phyloP scores from a whole-genome alignment of 768 basidiomycete genomes.

The Rhodotorula taiwanensis region DNA sequence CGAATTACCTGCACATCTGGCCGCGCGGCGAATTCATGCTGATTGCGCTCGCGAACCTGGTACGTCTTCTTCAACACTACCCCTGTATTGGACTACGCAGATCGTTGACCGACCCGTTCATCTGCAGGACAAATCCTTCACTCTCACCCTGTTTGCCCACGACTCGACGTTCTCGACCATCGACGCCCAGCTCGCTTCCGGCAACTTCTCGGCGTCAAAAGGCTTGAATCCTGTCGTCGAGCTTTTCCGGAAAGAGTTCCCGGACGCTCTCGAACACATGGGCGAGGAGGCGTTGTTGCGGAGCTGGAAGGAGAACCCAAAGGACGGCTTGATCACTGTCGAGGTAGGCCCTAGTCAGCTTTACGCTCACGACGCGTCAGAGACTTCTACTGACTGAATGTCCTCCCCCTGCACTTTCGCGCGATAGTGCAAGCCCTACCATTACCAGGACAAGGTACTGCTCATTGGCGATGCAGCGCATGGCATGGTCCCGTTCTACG shows the following conservation, averaged over 20 bases:
- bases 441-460: slow-evolving; percentile 78
- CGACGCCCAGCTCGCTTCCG: slow-evolving; percentile 54
- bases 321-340: slow-evolving; percentile 82
- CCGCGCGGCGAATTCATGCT: slow-evolving; percentile 99
- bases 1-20: slow-evolving; percentile 97
- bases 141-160: slow-evolving; percentile 86
- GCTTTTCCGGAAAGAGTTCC: slow-evolving; percentile 75
- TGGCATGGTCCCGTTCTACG: slow-evolving; percentile 97
- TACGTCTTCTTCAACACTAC: too few relatives aligned
- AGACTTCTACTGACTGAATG: background rate
- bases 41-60: slow-evolving; percentile 95
- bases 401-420: background rate
- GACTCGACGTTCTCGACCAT: slow-evolving; percentile 55
- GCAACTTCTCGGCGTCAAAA: background rate
- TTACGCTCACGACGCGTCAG: background rate
- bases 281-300: slow-evolving; percentile 69
- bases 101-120: slow-evolving; percentile 12
- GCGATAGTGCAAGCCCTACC: slow-evolving; percentile 71
- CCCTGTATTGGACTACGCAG: background rate
- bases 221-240: slow-evolving; percentile 21
- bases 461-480: slow-evolving; percentile 93
- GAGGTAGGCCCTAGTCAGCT: slow-evolving; percentile 56
- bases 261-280: slow-evolving; percentile 77
- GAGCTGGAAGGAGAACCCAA: slow-evolving; percentile 75
- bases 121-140: slow-evolving; percentile 89